phyloP scores from a whole-genome alignment of 768 basidiomycete genomes.

The Polyporus arcularius region DNA sequence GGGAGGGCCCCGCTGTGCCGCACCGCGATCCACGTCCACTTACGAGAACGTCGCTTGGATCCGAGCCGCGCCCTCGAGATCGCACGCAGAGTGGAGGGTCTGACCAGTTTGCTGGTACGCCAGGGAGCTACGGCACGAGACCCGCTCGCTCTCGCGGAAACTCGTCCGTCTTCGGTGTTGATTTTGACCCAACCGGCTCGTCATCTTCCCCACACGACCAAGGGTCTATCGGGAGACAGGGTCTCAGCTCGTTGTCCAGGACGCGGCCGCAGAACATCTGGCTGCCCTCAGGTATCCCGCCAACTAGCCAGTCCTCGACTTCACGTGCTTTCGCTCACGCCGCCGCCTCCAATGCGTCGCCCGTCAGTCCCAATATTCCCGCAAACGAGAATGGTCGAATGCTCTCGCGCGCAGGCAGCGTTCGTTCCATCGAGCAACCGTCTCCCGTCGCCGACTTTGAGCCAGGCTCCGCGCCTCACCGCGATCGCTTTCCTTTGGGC shows the following conservation, averaged over 20 bases:
- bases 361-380: conserved; percentile 14
- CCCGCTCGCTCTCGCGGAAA: conserved; percentile 23
- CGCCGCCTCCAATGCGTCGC: conserved; percentile 10
- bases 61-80: conserved; percentile 14
- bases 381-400: conserved; percentile 53
- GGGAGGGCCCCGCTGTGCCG: conserved; percentile 6
- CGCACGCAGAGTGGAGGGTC: conserved; percentile 18
- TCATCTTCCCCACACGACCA: conserved; percentile 9
- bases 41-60: conserved; percentile 10
- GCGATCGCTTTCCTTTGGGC: conserved; percentile 13
- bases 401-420: conserved; percentile 18
- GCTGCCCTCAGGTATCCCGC: conserved; percentile 36
- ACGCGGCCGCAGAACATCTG: conserved; percentile 45
- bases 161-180: conserved; percentile 16
- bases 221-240: conserved; percentile 16
- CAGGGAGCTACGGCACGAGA: conserved; percentile 11
- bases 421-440: conserved; percentile 15
- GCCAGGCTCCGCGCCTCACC: conserved; percentile 7
- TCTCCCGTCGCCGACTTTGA: conserved; percentile 10
- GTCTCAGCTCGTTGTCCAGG: conserved; percentile 28
- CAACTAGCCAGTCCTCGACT: conserved; percentile 38
- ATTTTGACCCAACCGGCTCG: conserved; percentile 6
- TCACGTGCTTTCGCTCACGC: conserved; percentile 45
- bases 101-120: conserved; percentile 10
- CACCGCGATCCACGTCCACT: conserved; percentile 16